Percentiles rank a stretch among this genome's conserved stretches.
phyloP scores from a whole-genome alignment of 108 stramenopile species.

The Skeletonema menzelii region DNA sequence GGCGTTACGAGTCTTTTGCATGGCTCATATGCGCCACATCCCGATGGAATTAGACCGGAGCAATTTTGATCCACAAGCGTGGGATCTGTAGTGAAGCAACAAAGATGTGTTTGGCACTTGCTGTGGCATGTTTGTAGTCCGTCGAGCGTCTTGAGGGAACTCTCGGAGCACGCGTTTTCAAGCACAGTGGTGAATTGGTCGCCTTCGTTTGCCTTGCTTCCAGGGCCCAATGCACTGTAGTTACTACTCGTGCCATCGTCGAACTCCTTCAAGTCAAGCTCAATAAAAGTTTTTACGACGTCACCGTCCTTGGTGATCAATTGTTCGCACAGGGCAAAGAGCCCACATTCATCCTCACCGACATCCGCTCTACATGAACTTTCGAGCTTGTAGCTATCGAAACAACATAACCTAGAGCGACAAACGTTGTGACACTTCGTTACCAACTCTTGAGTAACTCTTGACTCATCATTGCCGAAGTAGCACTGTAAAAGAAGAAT shows the following conservation, averaged over 20 bases:
- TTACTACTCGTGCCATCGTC: not conserved
- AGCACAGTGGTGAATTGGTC: not conserved
- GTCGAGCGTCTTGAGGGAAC: constrained; percentile 14
- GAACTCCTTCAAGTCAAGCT: not conserved
- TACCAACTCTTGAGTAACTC: no score
- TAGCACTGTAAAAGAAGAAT: no score
- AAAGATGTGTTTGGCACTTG: constrained; percentile 27
- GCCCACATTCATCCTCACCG: not conserved
- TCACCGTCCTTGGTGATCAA: not conserved
- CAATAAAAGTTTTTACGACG: not conserved
- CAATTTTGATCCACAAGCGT: constrained; percentile 13
- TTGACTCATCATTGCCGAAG: no score
- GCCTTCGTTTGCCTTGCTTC: no score
- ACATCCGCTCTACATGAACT: not conserved
- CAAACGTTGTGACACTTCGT: no score
- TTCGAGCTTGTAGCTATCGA: not conserved
- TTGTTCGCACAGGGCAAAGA: not conserved
- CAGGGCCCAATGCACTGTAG: not conserved
- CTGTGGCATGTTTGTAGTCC: constrained; percentile 15
- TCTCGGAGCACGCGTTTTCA: constrained; percentile 1
- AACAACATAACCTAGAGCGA: not conserved
- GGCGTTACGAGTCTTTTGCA: constrained; percentile 11
- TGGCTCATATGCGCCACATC: constrained; percentile 12
- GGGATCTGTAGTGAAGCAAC: constrained; percentile 17
- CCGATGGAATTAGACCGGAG: not conserved